These are phyloP conservation scores for Colletotrichum phormii DNA, from an alignment of 2,329 filamentous ascomycete genomes.

Conservation along the genomic window DNA sequence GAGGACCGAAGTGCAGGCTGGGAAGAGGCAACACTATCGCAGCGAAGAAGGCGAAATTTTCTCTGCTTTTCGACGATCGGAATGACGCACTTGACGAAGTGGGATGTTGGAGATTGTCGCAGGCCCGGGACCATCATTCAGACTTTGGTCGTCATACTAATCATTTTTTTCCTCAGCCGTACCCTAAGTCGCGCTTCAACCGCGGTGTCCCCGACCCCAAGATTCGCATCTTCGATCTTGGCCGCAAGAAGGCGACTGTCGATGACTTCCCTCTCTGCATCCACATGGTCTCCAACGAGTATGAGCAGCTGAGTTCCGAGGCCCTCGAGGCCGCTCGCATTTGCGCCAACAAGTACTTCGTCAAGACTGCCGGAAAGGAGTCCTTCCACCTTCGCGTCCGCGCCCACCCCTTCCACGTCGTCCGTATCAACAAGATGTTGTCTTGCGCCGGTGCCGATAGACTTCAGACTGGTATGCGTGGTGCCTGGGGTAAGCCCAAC, in stretches of 20 bases:
- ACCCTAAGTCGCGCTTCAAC: constrained; percentile 99
- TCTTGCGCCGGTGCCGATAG: constrained; percentile 99
- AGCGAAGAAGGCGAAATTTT: not conserved
- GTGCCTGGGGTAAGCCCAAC: constrained; percentile 99
- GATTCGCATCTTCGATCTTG: constrained; percentile 98
- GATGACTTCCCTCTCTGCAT: constrained; percentile 99
- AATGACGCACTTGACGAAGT: not conserved
- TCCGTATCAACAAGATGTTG: constrained; percentile 99
- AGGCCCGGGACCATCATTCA: not conserved
- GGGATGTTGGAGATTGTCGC: not conserved
- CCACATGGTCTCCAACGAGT: constrained; percentile 99
- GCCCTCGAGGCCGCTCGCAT: constrained; percentile 99
- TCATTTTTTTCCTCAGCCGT: constrained; percentile 69
- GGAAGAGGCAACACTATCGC: not conserved
- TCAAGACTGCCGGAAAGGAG: constrained; percentile 79
- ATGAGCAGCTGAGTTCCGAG: constrained; percentile 99
- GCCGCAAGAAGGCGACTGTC: constrained; percentile 97
- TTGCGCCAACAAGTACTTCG: constrained; percentile 98
- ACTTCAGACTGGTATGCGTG: constrained; percentile 99
- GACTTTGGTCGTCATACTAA: not conserved
- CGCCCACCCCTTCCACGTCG: constrained; percentile 99
- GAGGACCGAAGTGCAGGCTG: not conserved
- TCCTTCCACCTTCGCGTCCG: constrained; percentile 81
- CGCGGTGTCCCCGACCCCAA: constrained; percentile 91
- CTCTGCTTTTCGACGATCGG: not conserved